Evolutionary conservation across 1,284 basidiomycete genomes (phyloP), one percentile per base, ranked within the genome.

Genomic region (Polyporus tsugae): DNA sequence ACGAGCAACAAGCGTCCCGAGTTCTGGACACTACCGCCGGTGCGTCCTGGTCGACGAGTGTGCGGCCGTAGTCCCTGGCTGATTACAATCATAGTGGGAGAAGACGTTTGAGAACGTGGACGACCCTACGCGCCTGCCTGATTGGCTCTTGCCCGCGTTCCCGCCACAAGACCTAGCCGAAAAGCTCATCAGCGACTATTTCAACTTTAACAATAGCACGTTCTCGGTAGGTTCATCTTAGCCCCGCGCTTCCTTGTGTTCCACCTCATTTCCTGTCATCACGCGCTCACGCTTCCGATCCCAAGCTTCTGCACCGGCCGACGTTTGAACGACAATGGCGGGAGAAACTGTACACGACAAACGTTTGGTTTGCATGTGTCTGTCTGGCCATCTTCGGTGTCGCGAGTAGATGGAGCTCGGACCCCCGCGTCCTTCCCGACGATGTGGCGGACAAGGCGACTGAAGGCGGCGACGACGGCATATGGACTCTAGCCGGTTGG

Each of bases 11-110:
- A 72, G 42, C 70, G 75, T 36, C 62, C 65, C 3, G 57, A 71
- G 59, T 77, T 72, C 63, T 77, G 75, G 75, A 53, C 49, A 5
- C 65, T 74, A 5, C 70, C 73, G 10, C 70, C 74, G 17, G 75
- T 76, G 52, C 22, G 75, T 72, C 13, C 42, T 42, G 17, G 33
- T 7, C 13, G 10, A 7, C 13, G 33, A n/a, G 35, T 35, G 10
- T 33, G 55, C 35, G 55, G 17, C 7, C 17, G 6, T 25, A 52
- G 36, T 35, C 15, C 19, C 17, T 38, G 11, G 46, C 36, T 42
- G 52, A 17, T 44, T 55, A 35, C 17, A 4, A n/a, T 39, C n/a
- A 19, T 57, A 91, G 89, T 91, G 90, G 89, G 90, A 92, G 77
- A 77, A 85, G 61, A 77, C 77, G 33, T 89, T 84, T 75, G 89